Evolutionary conservation across 768 basidiomycete genomes (phyloP), one percentile per base, ranked within the genome.

Genomic region (Leccinum boreale): DNA sequence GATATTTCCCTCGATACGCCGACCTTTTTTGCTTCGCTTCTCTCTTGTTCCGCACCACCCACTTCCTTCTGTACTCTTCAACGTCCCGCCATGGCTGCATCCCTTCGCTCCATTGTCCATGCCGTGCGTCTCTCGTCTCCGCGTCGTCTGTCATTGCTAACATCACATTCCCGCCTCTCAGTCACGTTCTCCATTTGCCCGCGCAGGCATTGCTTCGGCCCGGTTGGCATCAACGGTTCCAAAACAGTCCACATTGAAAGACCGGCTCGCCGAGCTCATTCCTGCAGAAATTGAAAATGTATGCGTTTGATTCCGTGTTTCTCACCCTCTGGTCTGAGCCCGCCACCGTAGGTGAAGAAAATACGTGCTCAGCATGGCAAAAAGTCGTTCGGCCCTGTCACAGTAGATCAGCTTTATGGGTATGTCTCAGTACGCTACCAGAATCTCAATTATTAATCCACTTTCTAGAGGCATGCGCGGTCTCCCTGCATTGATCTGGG

Each of bases 401-500:
- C 87, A 49, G 93, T 95, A 55, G 90, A 94, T 75, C 92, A 94
- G 72, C 85, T 94, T 64, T 92, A 93, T 73, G 93, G 93, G 90
- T 86, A 69, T 23, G 59, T 60, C 31, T 35, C 42, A n/a, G n/a
- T 10, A 26, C 31, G 2, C 9, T 24, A 31, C 42, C 26, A 48
- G 56, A n/a, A 26, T 49, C 52, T 9, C 42, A 56, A 50, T 62
- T 47, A 49, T 58, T 53, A 35, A 50, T 26, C 47, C 11, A 10
- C 50, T 59, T 54, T 63, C 1, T 60, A 93, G 90, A 65, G 91
- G 92, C 54, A 92, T 93, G 90, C 80, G 90, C 61, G 89, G 91
- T 60, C 82, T 92, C 50, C 91, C 95, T 63, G 94, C 94, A 53
- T 85, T 98, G 65, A 93, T 98, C 66, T 98, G 96, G 96, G 96